Conservation (phyloP, 208 protist genomes). For the Trypanosoma lewisi region DNA sequence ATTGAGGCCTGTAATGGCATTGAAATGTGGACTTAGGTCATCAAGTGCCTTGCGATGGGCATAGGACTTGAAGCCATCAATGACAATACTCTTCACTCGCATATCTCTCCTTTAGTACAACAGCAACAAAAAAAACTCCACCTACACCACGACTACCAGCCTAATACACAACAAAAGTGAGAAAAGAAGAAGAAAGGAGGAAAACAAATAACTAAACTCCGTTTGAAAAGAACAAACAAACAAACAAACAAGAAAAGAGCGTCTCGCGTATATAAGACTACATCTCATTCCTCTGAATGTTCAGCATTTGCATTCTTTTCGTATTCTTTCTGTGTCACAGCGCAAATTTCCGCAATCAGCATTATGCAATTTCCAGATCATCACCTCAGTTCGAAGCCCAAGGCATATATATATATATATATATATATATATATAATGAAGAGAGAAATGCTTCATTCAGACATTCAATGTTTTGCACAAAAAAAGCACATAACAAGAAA, state of each 20-base stretch:
- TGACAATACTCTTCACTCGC: constrained; percentile 98
- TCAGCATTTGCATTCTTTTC: too few species aligned
- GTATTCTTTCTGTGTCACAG: too few species aligned
- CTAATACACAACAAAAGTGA: not conserved
- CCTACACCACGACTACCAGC: not conserved
- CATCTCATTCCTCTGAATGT: too few species aligned
- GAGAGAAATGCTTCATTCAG: not conserved
- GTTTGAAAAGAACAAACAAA: not conserved
- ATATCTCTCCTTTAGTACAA: constrained; percentile 62
- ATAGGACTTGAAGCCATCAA: constrained; percentile 99
- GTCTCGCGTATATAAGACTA: not conserved
- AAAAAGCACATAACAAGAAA: constrained; percentile 11
- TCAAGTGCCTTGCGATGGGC: constrained; percentile 94
- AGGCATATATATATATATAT: constrained; percentile 15
- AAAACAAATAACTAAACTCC: not conserved
- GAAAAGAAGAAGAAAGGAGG: not conserved
- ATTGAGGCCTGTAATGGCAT: constrained; percentile 99
- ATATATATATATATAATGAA: constrained; percentile 7
- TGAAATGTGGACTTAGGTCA: constrained; percentile 98
- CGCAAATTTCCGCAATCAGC: too few species aligned
- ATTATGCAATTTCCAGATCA: too few species aligned
- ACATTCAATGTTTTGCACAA: not conserved
- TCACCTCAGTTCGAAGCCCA: too few species aligned
- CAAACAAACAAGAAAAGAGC: not conserved
- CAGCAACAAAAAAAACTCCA: too few species aligned